Percentiles rank a stretch among this genome's conserved stretches.
Evolutionary conservation across 2,329 filamentous ascomycete species (phyloP).

Genomic region (Cladosporium cucumerinum): DNA sequence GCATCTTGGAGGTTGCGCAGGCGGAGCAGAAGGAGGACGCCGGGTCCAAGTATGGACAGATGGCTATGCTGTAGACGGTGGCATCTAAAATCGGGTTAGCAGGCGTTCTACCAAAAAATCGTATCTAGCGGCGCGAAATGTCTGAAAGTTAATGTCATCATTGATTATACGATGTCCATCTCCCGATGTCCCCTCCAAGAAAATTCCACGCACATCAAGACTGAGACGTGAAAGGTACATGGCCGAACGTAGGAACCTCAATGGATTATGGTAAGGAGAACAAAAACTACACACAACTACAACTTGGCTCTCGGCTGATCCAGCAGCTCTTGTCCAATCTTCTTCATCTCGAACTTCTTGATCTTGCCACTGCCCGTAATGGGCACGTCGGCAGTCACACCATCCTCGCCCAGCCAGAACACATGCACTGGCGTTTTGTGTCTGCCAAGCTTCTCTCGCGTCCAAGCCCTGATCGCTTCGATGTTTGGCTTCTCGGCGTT

Average conservation of each 20-base stretch:
- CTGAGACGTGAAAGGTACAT: neutral
- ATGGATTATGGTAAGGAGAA: neutral
- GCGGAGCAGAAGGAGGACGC: conserved; percentile 8
- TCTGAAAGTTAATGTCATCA: neutral
- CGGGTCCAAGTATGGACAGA: conserved; percentile 17
- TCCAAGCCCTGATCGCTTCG: conserved; percentile 38
- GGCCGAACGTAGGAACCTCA: neutral
- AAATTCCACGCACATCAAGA: neutral
- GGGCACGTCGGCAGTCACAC: conserved; percentile 35
- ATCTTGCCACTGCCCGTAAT: conserved; percentile 46
- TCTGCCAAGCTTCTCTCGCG: conserved; percentile 37
- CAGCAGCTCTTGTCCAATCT: conserved; percentile 20
- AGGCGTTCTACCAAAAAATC: neutral
- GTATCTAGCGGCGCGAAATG: neutral
- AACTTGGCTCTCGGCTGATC: conserved; percentile 5
- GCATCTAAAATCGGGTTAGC: neutral
- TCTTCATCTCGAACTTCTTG: conserved; percentile 40
- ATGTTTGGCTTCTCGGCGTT: conserved; percentile 27
- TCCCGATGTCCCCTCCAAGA: neutral
- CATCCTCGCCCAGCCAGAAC: conserved; percentile 67
- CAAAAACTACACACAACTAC: neutral
- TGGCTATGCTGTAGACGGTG: conserved; percentile 23
- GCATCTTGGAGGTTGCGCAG: conserved; percentile 19
- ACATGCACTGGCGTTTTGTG: conserved; percentile 62
- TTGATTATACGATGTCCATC: neutral